phyloP scores from a whole-genome alignment of 23 red algal species.

The Gracilaria domingensis region DNA sequence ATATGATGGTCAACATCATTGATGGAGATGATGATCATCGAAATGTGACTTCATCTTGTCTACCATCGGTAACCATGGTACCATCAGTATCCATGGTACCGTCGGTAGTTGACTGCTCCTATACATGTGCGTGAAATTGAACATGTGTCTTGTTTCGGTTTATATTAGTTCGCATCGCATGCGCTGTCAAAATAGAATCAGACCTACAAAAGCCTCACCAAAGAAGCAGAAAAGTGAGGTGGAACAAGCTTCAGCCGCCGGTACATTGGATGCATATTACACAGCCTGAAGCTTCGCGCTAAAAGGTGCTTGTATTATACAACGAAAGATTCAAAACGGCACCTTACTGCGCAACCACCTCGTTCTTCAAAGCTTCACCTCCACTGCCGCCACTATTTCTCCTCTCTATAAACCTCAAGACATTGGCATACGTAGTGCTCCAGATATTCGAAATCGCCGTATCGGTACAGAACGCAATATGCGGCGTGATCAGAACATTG shows the following conservation, averaged over 20 bases:
- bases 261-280: neutral
- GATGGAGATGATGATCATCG: no score
- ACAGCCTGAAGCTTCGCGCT: neutral
- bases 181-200: no score
- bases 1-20: no score
- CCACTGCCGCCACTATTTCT: neutral
- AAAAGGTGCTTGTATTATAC: neutral
- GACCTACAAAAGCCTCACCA: no score
- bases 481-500: constrained; percentile 83
- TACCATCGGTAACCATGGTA: no score
- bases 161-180: no score
- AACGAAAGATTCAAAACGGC: neutral
- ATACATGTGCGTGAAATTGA: no score
- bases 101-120: no score
- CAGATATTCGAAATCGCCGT: constrained; percentile 76
- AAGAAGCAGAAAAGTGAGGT: no score
- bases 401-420: constrained; percentile 13
- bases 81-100: no score
- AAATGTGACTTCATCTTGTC: no score
- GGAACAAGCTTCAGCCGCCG: neutral
- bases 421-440: constrained; percentile 67
- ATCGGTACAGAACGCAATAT: constrained; percentile 82
- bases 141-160: no score
- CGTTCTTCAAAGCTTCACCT: neutral
- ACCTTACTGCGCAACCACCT: neutral